phyloP scores from a whole-genome alignment of 192 early-diverging fungal species.

The Dissophora ornata region DNA sequence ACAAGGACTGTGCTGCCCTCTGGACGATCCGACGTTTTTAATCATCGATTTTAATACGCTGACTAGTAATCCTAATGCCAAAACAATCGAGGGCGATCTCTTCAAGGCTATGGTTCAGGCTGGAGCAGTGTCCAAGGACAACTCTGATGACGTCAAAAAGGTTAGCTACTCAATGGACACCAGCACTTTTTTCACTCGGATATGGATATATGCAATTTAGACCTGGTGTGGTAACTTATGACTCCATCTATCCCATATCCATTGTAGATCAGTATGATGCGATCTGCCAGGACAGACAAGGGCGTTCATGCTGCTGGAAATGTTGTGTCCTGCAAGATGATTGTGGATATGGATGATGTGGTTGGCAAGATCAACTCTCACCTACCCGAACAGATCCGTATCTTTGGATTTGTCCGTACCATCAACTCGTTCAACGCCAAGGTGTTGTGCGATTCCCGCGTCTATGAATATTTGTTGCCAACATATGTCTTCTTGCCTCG shows the following conservation, averaged over 20 bases:
- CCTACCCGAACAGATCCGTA: slow-evolving; percentile 90
- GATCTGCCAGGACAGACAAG: slow-evolving; percentile 97
- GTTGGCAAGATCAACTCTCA: slow-evolving; percentile 82
- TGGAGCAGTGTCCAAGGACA: slow-evolving; percentile 88
- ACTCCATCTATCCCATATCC: too few relatives aligned
- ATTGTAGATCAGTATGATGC: slow-evolving; percentile 79
- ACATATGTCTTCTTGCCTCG: slow-evolving; percentile 83
- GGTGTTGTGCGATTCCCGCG: slow-evolving; percentile 89
- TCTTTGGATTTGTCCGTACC: slow-evolving; percentile 72
- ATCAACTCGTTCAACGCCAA: slow-evolving; percentile 90
- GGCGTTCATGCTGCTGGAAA: slow-evolving; percentile 99
- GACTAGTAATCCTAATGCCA: slow-evolving; percentile 81
- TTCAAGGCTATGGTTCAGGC: slow-evolving; percentile 86
- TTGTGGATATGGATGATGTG: slow-evolving; percentile 76
- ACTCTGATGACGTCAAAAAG: slow-evolving; percentile 84
- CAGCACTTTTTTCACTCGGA: too few relatives aligned
- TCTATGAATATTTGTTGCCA: slow-evolving; percentile 97
- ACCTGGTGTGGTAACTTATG: too few relatives aligned
- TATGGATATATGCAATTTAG: too few relatives aligned
- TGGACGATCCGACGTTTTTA: slow-evolving; percentile 1
- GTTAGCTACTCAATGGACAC: too few relatives aligned
- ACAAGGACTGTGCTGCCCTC: background rate
- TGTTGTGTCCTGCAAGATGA: slow-evolving; percentile 93
- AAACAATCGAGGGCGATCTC: slow-evolving; percentile 91
- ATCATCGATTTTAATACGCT: too few relatives aligned